Evolutionary conservation across 2,329 filamentous ascomycete species (phyloP).

Genomic region (Pseudogymnoascus sp.): DNA sequence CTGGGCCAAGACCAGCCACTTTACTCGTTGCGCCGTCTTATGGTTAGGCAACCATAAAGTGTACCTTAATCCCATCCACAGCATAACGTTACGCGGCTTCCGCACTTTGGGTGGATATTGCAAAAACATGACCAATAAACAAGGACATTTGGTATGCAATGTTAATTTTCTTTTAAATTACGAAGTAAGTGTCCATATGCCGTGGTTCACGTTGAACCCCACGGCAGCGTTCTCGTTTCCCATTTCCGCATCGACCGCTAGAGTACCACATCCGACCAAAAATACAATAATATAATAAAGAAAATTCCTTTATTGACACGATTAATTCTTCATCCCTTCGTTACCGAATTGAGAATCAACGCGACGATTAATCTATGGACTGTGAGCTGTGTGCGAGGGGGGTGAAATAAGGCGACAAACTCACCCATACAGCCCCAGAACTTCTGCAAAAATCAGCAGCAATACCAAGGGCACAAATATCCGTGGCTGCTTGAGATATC

Average conservation of each 20-base stretch:
- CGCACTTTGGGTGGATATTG: neutral
- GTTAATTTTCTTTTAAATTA: neutral
- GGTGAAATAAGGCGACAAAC: neutral
- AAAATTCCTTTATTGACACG: neutral
- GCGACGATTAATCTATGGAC: neutral
- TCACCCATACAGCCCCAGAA: neutral
- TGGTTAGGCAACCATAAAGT: conserved; percentile 1
- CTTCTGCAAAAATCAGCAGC: neutral
- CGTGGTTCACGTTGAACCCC: neutral
- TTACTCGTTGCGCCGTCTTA: neutral
- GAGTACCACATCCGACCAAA: neutral
- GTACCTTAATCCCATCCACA: neutral
- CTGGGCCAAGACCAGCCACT: neutral
- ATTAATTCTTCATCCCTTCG: neutral
- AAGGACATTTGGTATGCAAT: neutral
- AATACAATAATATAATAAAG: neutral
- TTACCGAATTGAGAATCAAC: neutral
- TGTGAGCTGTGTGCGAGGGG: neutral
- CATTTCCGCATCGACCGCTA: neutral
- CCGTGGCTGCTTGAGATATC: neutral
- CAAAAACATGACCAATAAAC: neutral
- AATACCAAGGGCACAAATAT: conserved; percentile 1
- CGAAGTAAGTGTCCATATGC: neutral
- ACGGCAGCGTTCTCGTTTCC: no score
- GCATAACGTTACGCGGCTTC: neutral